Evolutionary conservation across 371 early-diverging fungal genomes (phyloP), one percentile per base, ranked within the genome.

Genomic region (Lichtheimia corymbifera): DNA sequence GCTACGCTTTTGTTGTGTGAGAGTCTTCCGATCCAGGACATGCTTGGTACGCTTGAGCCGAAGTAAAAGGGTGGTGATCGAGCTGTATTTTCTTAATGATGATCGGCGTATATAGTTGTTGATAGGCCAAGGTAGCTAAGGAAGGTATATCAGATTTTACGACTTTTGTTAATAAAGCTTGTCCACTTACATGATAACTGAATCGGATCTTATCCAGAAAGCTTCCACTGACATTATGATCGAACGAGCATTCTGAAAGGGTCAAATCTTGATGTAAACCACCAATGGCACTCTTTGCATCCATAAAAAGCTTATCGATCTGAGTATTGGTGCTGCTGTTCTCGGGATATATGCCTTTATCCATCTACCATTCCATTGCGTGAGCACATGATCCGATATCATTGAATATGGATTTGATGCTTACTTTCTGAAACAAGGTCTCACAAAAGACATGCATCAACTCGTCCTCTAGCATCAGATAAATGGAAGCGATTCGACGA

Each of bases 1-100:
- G 7, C 53, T 52, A 30, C 63, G 20, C 17, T 35, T 41, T 27
- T 50, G 44, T 28, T 57, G 63, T 24, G 71, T 75, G 12, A 80
- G 45, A 5, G 70, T 69, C 25, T 74, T 66, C 13, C 77, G 68
- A 55, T 82, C 83, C 57, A 82, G 63, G 1, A 80, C 49, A 53
- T 73, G 74, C 52, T 82, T 82, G n/a, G 80, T 74, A 12, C 80
- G 60, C 44, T 76, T 82, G 7, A 82, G 42, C 24, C 79, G 71
- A 5, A 80, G 53, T 13, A 82, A 22, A 14, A 82, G 69, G 1
- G 63, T 58, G 1, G 58, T 55, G 17, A 82, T 68, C 17, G 64
- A 68, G n/a, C 62, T 66, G 55, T 82, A 82, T 11, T 65, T 61
- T 24, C 43, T 49, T 40, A 78, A 35, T 15, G 44, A 63, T 6